These are phyloP conservation scores for Trebouxia sp. DNA, from an alignment of 139 green algal genomes.

Conservation along the genomic window DNA sequence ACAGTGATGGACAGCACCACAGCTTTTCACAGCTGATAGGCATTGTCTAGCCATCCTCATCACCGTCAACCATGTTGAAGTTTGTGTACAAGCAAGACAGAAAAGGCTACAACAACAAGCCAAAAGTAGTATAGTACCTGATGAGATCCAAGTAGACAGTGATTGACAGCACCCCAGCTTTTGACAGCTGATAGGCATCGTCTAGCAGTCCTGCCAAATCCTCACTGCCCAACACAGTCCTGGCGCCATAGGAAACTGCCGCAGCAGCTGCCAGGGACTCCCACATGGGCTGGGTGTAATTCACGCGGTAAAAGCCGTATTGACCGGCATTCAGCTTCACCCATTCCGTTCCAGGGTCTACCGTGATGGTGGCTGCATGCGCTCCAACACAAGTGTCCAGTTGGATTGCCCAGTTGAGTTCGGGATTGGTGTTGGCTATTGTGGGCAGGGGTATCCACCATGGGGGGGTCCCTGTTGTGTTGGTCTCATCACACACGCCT, in stretches of 20 bases:
- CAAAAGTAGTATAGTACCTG: conserved; percentile 19
- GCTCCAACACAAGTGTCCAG: background rate
- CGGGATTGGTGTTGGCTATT: background rate
- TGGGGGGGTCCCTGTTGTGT: background rate
- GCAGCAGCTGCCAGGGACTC: conserved; percentile 37
- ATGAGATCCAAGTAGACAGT: conserved; percentile 52
- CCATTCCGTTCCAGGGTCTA: conserved; percentile 40
- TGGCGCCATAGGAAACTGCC: background rate
- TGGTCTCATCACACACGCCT: background rate
- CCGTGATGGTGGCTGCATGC: background rate
- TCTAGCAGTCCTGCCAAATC: conserved; percentile 67
- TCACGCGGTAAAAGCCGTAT: conserved; percentile 63
- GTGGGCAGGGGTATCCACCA: conserved; percentile 55
- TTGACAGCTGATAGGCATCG: conserved; percentile 58
- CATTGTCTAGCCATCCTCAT: conserved; percentile 65
- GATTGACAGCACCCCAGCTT: conserved; percentile 39
- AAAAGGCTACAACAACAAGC: background rate
- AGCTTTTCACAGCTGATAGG: conserved; percentile 50
- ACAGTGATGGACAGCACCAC: conserved; percentile 33
- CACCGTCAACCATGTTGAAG: no score
- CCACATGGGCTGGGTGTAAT: conserved; percentile 61
- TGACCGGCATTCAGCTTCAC: conserved; percentile 75
- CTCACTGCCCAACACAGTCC: background rate
- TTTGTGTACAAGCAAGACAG: no score
- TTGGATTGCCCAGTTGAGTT: conserved; percentile 32